These are phyloP conservation scores for Ophiostoma angusticollis DNA, from an alignment of 2,329 filamentous ascomycete genomes.

Conservation along the genomic window DNA sequence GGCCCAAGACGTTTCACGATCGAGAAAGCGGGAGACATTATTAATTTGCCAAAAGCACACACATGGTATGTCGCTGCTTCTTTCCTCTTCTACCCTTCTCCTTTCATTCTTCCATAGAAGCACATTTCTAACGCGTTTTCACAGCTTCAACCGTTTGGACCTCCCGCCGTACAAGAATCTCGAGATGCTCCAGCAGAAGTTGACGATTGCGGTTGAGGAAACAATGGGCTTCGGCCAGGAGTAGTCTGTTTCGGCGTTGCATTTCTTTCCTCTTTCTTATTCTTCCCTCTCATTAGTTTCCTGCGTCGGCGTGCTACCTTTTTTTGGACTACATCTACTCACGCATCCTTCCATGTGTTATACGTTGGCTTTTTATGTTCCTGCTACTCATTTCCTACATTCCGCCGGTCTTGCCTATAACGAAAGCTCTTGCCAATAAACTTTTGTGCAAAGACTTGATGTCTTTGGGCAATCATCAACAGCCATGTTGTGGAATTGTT, in stretches of 20 bases:
- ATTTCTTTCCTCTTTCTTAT: background rate
- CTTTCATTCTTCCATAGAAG: slow-evolving; percentile 2
- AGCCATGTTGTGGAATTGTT: no score
- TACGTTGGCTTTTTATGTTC: background rate
- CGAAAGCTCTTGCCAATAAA: background rate
- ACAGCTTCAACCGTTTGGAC: slow-evolving; percentile 92
- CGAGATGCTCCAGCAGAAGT: slow-evolving; percentile 74
- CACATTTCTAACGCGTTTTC: slow-evolving; percentile 17
- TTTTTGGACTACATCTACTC: background rate
- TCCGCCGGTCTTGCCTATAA: background rate
- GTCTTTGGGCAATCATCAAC: no score
- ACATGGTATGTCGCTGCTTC: slow-evolving; percentile 63
- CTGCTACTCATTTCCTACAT: background rate
- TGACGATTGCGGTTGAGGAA: slow-evolving; percentile 95
- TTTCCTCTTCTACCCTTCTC: background rate
- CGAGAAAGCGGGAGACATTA: slow-evolving; percentile 87
- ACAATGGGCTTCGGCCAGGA: slow-evolving; percentile 98
- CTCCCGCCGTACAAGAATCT: slow-evolving; percentile 84
- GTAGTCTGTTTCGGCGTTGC: slow-evolving; percentile 33
- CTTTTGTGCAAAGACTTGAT: background rate
- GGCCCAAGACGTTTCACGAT: slow-evolving; percentile 93
- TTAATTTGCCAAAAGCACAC: slow-evolving; percentile 88
- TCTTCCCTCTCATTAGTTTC: background rate
- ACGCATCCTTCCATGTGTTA: background rate
- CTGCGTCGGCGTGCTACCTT: background rate